Percentiles rank a stretch among this genome's conserved stretches.
Evolutionary conservation across 306 rosid species (phyloP).

Genomic region (Albizia julibrissin): DNA sequence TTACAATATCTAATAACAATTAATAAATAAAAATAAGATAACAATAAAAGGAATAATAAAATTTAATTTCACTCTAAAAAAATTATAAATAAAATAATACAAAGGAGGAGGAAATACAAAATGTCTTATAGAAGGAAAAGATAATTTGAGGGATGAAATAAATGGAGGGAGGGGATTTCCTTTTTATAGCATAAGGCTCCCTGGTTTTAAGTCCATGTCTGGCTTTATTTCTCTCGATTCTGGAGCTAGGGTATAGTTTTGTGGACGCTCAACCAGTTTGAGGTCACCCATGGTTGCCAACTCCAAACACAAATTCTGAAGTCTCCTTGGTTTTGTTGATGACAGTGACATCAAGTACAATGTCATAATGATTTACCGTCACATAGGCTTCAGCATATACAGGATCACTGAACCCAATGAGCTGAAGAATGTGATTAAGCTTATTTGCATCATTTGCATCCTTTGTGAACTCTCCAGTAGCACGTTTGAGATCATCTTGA

Average conservation of each 20-base stretch:
- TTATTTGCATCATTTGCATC: slow-evolving; percentile 87
- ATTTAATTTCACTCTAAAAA: too few relatives aligned
- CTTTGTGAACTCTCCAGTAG: slow-evolving; percentile 95
- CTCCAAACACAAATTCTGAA: slow-evolving; percentile 98
- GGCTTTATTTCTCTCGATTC: too few relatives aligned
- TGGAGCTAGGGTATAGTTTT: slow-evolving; percentile 97
- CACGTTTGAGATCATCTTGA: slow-evolving; percentile 98
- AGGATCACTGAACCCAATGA: slow-evolving; percentile 97
- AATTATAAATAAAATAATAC: too few relatives aligned
- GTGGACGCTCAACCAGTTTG: slow-evolving; percentile 98
- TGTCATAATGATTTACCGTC: slow-evolving; percentile 93
- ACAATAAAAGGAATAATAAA: too few relatives aligned
- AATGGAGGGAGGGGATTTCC: too few relatives aligned
- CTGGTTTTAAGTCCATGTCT: too few relatives aligned
- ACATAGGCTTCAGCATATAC: slow-evolving; percentile 99
- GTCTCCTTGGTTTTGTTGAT: slow-evolving; percentile 96
- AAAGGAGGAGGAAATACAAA: too few relatives aligned
- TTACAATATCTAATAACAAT: too few relatives aligned
- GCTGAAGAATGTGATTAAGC: slow-evolving; percentile 97
- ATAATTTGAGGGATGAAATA: too few relatives aligned
- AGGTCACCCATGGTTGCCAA: slow-evolving; percentile 99
- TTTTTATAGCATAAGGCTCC: too few relatives aligned
- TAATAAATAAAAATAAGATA: too few relatives aligned
- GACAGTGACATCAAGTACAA: slow-evolving; percentile 94
- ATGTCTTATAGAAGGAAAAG: too few relatives aligned